Conservation (phyloP, 305 asterid genomes). For the Lippia alba region DNA sequence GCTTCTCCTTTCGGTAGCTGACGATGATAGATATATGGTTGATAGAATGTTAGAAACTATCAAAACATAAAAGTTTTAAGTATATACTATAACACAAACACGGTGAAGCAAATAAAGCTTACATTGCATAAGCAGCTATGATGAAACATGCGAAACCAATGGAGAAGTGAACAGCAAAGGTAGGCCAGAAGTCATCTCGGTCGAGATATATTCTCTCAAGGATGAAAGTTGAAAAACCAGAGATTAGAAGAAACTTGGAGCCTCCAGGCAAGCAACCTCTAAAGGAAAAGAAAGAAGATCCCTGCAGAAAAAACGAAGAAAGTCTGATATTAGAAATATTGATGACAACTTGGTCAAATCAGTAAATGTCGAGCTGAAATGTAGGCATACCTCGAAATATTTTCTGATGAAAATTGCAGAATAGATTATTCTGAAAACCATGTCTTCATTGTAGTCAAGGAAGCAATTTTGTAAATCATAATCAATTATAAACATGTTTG, state of each 20-base stretch:
- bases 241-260: slow-evolving; percentile 59
- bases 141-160: slow-evolving; percentile 68
- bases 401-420: slow-evolving; percentile 79
- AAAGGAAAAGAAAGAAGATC: slow-evolving; percentile 77
- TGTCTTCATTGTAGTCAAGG: slow-evolving; percentile 77
- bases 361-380: slow-evolving; percentile 9
- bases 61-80: neutral
- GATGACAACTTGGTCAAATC: neutral
- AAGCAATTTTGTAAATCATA: slow-evolving; percentile 24
- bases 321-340: slow-evolving; percentile 4
- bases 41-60: slow-evolving; percentile 1
- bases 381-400: slow-evolving; percentile 72
- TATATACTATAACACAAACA: neutral
- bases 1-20: slow-evolving; percentile 78
- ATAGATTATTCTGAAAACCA: slow-evolving; percentile 79
- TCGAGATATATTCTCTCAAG: slow-evolving; percentile 70
- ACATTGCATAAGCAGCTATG: slow-evolving; percentile 65
- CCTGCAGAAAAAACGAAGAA: slow-evolving; percentile 48
- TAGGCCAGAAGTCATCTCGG: slow-evolving; percentile 79
- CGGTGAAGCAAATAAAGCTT: slow-evolving; percentile 40
- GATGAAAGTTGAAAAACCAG: slow-evolving; percentile 68
- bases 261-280: slow-evolving; percentile 81
- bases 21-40: slow-evolving; percentile 14
- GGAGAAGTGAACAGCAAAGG: slow-evolving; percentile 69
- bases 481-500: neutral